These are phyloP conservation scores for Sporothrix curviconia DNA, from an alignment of 2,329 filamentous ascomycete genomes.

Conservation along the genomic window DNA sequence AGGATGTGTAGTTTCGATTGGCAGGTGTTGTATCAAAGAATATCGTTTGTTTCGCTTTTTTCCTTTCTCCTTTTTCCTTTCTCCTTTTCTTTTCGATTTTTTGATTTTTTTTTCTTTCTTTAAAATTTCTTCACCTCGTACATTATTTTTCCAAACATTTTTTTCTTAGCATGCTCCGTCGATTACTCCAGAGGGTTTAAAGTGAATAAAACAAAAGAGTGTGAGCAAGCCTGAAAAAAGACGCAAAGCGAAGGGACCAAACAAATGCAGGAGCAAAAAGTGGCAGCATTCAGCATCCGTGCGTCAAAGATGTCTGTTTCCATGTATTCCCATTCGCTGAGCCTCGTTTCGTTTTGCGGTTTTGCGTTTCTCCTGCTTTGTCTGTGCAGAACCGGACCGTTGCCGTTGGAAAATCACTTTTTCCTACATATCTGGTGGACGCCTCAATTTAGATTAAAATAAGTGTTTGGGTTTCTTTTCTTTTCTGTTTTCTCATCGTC, in stretches of 20 bases:
- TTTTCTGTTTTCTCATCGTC: too few relatives aligned
- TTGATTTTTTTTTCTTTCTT: neutral
- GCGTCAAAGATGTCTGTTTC: neutral
- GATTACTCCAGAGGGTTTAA: too few relatives aligned
- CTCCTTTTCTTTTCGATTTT: neutral
- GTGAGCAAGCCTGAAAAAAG: too few relatives aligned
- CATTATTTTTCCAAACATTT: neutral
- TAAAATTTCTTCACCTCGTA: neutral
- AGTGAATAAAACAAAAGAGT: too few relatives aligned
- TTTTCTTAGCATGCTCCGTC: too few relatives aligned
- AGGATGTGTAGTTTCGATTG: neutral
- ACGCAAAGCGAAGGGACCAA: too few relatives aligned
- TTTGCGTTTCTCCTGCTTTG: neutral
- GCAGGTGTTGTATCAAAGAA: neutral
- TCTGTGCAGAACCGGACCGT: too few relatives aligned
- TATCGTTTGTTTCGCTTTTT: neutral
- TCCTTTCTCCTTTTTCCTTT: neutral
- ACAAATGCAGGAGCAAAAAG: neutral
- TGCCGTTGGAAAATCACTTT: too few relatives aligned
- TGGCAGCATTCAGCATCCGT: neutral
- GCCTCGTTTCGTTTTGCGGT: neutral
- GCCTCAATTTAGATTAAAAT: too few relatives aligned
- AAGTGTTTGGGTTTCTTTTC: too few relatives aligned
- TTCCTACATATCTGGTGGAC: too few relatives aligned
- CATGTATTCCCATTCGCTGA: neutral